Base-by-base conservation (phyloP, 805 yeast genomes). In the Candida succiphila region DNA sequence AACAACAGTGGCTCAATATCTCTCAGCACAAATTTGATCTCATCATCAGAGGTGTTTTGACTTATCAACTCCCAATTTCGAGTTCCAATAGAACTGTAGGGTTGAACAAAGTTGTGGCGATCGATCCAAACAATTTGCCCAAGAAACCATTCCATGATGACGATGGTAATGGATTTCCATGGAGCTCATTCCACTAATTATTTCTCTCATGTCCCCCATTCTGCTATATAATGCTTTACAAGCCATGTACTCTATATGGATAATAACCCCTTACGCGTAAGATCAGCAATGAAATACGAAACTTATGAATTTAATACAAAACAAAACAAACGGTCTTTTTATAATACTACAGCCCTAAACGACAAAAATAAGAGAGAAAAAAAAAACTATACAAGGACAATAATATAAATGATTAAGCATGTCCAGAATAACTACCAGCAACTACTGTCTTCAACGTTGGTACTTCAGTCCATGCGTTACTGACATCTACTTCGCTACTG, bases 1-100 rank as follows among this genome's bases (percentile, higher is more conserved):
- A 44, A 20, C 58, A 69, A 34, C 76, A 76, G 48, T 88, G 97
- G 97, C 70, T 72, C 33, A 62, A 64, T 10, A 72, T 89, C 10
- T 75, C 80, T 9, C 71, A 74, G 39, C 72, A 83, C 49, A 95
- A 95, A 10, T 89, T 88, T 53, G 95, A 86, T 39, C 61, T 89
- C 43, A 81, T 86, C 16, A 66, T 89, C 3, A 65, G 94, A 32
- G 97, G 97, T 1, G 75, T 78, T 17, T 66, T 89, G 51, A 75
- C 72, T 47, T 89, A 89, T 55, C 72, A 70, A 32, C 62, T 87
- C 34, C 92, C 95, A 1, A 63, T 88, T 41, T 61, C 68, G 22
- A 56, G 57, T 24, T 61, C 67, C 7, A 64, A 63, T 31, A 69
- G 72, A 46, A 69, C 81, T 0, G 68, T 79, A 4, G 73, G 77